These are phyloP conservation scores for Vickermania spadyakhi DNA, from an alignment of 208 protist species.

Conservation along the genomic window DNA sequence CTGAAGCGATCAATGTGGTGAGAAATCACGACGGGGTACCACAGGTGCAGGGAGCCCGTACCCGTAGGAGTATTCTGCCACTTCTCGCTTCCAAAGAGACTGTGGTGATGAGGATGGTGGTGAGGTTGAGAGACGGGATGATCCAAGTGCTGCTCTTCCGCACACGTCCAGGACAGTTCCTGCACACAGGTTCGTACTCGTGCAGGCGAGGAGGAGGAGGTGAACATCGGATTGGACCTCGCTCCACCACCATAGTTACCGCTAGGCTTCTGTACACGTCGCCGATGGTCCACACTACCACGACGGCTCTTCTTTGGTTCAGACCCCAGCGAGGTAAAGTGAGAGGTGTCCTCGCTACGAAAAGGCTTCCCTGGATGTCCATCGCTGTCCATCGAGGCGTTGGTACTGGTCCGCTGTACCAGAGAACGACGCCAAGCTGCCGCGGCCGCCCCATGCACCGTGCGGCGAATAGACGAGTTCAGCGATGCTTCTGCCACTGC, in stretches of 20 bases:
- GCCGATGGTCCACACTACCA: too few relatives aligned
- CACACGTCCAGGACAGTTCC: conserved; percentile 69
- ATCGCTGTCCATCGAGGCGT: neutral
- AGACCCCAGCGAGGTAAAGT: neutral
- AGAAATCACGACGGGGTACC: conserved; percentile 66
- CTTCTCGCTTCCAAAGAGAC: too few relatives aligned
- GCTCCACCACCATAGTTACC: neutral
- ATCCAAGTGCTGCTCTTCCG: conserved; percentile 49
- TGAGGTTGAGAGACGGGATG: neutral
- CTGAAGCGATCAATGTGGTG: conserved; percentile 69
- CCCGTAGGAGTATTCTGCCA: neutral
- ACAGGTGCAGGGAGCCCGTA: conserved; percentile 52
- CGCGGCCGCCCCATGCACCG: neutral
- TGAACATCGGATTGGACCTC: neutral
- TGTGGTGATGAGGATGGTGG: neutral
- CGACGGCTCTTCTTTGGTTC: neutral
- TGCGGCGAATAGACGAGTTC: neutral
- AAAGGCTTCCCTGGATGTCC: neutral
- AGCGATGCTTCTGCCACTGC: neutral
- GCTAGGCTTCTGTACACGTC: neutral
- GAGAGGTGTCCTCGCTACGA: neutral
- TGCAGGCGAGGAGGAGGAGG: conserved; percentile 10
- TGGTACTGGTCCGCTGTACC: neutral
- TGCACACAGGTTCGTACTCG: conserved; percentile 48
- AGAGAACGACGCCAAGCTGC: neutral